Conservation (phyloP, 148 eudicot genomes). For the Rheum nobile region DNA sequence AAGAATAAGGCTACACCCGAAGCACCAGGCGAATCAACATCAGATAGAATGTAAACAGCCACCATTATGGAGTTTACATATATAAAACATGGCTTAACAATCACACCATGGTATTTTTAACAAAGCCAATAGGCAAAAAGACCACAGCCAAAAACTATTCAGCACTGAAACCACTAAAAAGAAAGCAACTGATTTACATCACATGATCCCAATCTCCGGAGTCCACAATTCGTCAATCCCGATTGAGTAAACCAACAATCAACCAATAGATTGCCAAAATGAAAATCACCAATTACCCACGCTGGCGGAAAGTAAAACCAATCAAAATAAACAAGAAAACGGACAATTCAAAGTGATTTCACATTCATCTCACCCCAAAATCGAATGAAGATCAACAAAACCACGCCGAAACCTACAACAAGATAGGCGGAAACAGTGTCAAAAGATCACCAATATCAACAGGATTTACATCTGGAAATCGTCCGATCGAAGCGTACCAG, state of each 20-base stretch:
- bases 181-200: neutral
- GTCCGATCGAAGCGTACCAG: constrained; percentile 1
- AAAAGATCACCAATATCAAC: neutral
- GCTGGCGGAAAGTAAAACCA: neutral
- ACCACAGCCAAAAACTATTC: neutral
- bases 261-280: neutral
- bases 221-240: neutral
- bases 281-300: neutral
- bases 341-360: neutral
- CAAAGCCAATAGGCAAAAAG: neutral
- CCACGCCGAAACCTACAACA: neutral
- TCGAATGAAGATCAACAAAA: neutral
- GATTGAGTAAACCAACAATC: neutral
- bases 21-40: neutral
- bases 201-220: neutral
- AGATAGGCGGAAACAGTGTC: neutral
- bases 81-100: neutral
- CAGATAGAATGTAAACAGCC: neutral
- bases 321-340: neutral
- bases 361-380: neutral
- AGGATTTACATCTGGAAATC: neutral
- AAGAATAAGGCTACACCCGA: neutral
- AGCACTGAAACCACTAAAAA: neutral
- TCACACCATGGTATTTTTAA: neutral
- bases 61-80: neutral